A percentile compares a stretch with the other conserved stretches of the same genome.
Evolutionary conservation across 345 rosid species (phyloP).

Genomic region (Eucalyptus regnans): DNA sequence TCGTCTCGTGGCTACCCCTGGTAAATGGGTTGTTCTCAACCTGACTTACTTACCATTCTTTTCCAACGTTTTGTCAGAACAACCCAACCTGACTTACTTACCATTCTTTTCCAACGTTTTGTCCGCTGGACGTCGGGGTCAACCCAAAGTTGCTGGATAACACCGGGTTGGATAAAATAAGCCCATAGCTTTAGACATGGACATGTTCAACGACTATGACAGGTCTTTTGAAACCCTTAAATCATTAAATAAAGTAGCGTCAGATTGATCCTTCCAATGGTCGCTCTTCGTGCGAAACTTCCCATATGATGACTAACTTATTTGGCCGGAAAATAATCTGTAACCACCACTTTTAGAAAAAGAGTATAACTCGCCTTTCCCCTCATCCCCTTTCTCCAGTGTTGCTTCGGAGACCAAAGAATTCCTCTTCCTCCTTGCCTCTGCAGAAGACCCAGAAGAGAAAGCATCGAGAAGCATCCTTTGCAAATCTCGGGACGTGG

Average conservation of each 20-base stretch:
- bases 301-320: background rate
- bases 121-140: background rate
- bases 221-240: background rate
- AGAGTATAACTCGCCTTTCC: background rate
- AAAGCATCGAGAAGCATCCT: background rate
- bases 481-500: background rate
- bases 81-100: background rate
- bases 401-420: background rate
- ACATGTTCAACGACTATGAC: background rate
- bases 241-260: background rate
- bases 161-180: background rate
- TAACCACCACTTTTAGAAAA: background rate
- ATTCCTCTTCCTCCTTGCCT: background rate
- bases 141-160: background rate
- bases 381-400: background rate
- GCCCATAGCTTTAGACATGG: background rate
- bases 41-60: background rate
- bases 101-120: background rate
- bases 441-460: background rate
- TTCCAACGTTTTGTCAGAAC: background rate
- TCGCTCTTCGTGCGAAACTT: background rate
- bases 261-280: accelerated
- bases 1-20: background rate
- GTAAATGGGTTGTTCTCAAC: background rate
- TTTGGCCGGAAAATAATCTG: background rate